These are phyloP conservation scores for Phytophthora hybrid DNA, from an alignment of 352 stramenopile species.

Conservation along the genomic window DNA sequence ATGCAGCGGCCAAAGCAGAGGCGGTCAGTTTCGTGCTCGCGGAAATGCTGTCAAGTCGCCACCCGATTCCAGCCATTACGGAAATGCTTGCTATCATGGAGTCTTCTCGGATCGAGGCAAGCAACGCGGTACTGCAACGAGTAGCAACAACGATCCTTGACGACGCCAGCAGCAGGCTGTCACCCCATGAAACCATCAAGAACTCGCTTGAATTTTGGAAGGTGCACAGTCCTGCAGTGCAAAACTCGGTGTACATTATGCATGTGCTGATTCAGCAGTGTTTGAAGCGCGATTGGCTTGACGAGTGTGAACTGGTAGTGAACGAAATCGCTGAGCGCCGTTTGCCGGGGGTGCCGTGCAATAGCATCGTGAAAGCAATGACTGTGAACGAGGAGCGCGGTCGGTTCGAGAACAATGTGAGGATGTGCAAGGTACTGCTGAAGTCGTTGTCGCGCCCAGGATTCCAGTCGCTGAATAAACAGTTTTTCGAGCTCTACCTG, in stretches of 20 bases:
- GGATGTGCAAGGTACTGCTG: conserved; percentile 24
- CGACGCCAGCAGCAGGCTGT: conserved; percentile 6
- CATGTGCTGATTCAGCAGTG: conserved; percentile 12
- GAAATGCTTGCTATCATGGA: conserved; percentile 39
- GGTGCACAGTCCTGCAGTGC: not conserved
- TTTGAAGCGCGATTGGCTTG: conserved; percentile 21
- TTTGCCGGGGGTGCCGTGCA: conserved; percentile 20
- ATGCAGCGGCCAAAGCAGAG: conserved; percentile 27
- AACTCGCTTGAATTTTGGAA: conserved; percentile 14
- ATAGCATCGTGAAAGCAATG: conserved; percentile 33
- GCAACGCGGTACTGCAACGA: not conserved
- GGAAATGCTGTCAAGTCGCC: conserved; percentile 43
- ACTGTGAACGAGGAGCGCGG: conserved; percentile 17
- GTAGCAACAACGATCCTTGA: conserved; percentile 2
- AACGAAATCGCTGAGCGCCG: conserved; percentile 24
- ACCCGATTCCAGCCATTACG: conserved; percentile 30
- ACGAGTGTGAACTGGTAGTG: conserved; percentile 32
- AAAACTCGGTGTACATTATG: conserved; percentile 6
- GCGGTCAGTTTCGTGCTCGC: conserved; percentile 46
- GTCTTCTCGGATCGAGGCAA: not conserved
- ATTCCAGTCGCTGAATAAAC: conserved; percentile 14
- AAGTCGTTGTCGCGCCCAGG: not conserved
- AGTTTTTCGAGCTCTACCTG: conserved; percentile 34
- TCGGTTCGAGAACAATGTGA: conserved; percentile 13
- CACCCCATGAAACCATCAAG: conserved; percentile 7